Evolutionary conservation across 1,139 yeast species (phyloP).

Genomic region (Hyphopichia fennica): DNA sequence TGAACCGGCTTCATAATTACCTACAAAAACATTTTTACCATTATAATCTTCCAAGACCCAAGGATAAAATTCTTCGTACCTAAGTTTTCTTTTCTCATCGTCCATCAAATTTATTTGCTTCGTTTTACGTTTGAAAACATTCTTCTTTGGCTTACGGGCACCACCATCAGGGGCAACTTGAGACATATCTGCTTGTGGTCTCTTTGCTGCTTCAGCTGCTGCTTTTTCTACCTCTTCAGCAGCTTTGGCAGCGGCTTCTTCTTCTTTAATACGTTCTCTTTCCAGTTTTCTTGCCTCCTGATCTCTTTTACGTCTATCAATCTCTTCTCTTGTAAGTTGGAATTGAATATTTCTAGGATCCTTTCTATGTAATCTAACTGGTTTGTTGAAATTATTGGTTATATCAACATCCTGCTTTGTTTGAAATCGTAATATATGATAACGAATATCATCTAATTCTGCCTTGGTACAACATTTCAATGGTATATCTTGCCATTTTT

Average conservation of each 20-base stretch:
- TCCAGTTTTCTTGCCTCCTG: constrained; percentile 31
- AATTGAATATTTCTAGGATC: constrained; percentile 90
- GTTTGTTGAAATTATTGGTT: constrained; percentile 66
- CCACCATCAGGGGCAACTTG: constrained; percentile 95
- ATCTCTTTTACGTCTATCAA: constrained; percentile 58
- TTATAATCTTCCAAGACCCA: constrained; percentile 98
- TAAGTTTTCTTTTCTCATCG: constrained; percentile 74
- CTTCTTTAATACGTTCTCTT: constrained; percentile 32
- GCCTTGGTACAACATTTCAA: constrained; percentile 72
- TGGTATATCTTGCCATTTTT: constrained; percentile 62
- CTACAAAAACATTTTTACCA: constrained; percentile 92
- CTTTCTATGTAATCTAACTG: constrained; percentile 85
- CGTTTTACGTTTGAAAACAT: constrained; percentile 74
- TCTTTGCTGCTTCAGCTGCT: constrained; percentile 13
- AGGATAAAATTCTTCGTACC: constrained; percentile 95
- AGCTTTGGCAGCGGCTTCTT: constrained; percentile 15
- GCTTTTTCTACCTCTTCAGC: constrained; percentile 1
- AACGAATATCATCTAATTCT: constrained; percentile 72
- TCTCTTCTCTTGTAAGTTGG: constrained; percentile 66
- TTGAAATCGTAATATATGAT: constrained; percentile 82
- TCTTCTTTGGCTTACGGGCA: constrained; percentile 67
- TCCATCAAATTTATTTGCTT: constrained; percentile 79
- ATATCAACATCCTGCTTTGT: constrained; percentile 73
- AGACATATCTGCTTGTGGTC: constrained; percentile 51
- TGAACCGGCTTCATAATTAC: constrained; percentile 93